Evolutionary conservation across 2,329 filamentous ascomycete species (phyloP).

Genomic region (Sporothrix pallida): DNA sequence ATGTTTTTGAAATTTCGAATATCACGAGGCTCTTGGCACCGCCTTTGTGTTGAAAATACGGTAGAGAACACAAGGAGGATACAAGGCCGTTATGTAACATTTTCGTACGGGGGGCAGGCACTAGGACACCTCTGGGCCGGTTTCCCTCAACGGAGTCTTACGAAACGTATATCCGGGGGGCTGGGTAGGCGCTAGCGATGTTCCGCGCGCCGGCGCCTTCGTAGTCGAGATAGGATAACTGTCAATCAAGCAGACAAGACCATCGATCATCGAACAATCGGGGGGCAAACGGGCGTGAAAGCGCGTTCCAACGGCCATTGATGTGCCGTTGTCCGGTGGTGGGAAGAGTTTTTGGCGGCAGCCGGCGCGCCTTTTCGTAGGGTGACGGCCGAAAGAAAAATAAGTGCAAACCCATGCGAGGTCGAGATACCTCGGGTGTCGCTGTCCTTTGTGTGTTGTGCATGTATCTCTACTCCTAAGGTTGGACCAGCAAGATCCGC

Average conservation of each 20-base stretch:
- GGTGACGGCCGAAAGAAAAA: not conserved
- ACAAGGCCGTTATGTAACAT: not conserved
- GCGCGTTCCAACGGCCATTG: not conserved
- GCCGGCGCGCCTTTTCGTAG: not conserved
- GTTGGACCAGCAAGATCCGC: constrained; percentile 13
- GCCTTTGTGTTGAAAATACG: not conserved
- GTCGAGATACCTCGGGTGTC: not conserved
- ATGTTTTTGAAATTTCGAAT: not conserved
- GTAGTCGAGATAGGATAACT: not conserved
- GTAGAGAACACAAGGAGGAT: not conserved
- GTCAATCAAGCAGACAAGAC: not conserved
- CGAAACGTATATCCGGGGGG: not conserved
- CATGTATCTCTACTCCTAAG: not conserved
- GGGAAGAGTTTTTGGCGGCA: not conserved
- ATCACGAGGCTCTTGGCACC: constrained; percentile 1
- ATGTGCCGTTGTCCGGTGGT: constrained; percentile 3
- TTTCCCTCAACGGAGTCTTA: not conserved
- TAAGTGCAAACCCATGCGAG: not conserved
- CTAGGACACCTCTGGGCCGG: too few relatives aligned
- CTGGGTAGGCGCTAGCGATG: not conserved
- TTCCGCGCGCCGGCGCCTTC: not conserved
- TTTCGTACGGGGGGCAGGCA: too few relatives aligned
- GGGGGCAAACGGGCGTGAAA: not conserved
- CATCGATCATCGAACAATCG: not conserved
- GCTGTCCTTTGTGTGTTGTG: not conserved